These are phyloP conservation scores for Mycena leptocephala DNA, from an alignment of 768 basidiomycete species.

Conservation along the genomic window DNA sequence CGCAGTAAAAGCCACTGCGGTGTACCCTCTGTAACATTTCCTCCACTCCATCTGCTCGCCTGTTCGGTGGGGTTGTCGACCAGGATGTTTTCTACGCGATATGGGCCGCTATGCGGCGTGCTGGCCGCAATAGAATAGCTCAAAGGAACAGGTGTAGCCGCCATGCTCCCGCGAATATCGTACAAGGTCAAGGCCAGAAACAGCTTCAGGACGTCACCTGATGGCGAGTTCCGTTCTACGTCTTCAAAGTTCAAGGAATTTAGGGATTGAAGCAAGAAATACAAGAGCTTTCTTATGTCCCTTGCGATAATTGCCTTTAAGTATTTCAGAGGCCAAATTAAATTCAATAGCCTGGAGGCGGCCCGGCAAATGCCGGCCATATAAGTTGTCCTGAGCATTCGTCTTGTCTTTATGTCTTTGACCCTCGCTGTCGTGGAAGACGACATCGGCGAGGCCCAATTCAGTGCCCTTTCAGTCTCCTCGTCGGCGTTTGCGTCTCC, in stretches of 20 bases:
- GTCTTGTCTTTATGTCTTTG: neutral
- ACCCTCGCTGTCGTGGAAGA: slow-evolving; percentile 11
- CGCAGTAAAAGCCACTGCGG: slow-evolving; percentile 84
- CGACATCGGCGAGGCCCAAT: slow-evolving; percentile 4
- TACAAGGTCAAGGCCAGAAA: neutral
- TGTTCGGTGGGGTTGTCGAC: slow-evolving; percentile 76
- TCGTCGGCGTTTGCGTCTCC: slow-evolving; percentile 29
- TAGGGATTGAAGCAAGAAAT: too few relatives aligned
- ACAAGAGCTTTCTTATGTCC: too few relatives aligned
- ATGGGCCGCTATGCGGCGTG: slow-evolving; percentile 82
- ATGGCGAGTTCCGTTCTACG: too few relatives aligned
- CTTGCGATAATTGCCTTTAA: too few relatives aligned
- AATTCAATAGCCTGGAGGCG: too few relatives aligned
- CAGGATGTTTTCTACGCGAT: slow-evolving; percentile 79
- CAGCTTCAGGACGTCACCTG: too few relatives aligned
- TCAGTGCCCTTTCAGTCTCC: slow-evolving; percentile 28
- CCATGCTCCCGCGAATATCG: slow-evolving; percentile 6
- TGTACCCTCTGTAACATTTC: slow-evolving; percentile 65
- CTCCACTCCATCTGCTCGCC: slow-evolving; percentile 84
- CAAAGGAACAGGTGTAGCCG: slow-evolving; percentile 47
- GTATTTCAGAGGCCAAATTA: too few relatives aligned
- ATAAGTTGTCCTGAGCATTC: neutral
- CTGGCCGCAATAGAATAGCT: slow-evolving; percentile 71
- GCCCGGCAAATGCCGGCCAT: neutral
- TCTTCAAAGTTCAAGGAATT: too few relatives aligned